phyloP scores from a whole-genome alignment of 2,329 filamentous ascomycete species.

The Stachybotrys elegans region DNA sequence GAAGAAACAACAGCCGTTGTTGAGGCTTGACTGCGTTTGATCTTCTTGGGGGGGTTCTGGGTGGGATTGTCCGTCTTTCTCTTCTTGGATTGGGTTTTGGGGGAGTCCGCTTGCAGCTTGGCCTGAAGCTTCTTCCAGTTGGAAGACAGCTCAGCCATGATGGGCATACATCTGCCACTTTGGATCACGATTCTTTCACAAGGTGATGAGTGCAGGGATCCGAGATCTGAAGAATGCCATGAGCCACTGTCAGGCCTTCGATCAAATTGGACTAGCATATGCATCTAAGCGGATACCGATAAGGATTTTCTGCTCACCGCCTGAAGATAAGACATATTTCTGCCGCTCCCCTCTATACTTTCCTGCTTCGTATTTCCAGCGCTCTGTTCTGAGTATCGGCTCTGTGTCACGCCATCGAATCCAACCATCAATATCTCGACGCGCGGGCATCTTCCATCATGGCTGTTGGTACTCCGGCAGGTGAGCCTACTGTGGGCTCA shows the following conservation, averaged over 20 bases:
- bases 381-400: too few species aligned
- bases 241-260: too few species aligned
- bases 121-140: slow-evolving; percentile 79
- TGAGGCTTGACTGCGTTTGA: slow-evolving; percentile 7
- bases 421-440: slow-evolving; percentile 14
- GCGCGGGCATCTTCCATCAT: slow-evolving; percentile 38
- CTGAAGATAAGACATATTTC: slow-evolving; percentile 20
- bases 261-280: too few species aligned
- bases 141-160: slow-evolving; percentile 48
- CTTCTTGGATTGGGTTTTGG: slow-evolving; percentile 22
- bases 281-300: background rate
- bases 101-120: slow-evolving; percentile 44
- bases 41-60: slow-evolving; percentile 4
- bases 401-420: too few species aligned
- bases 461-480: slow-evolving; percentile 43
- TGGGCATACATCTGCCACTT: too few species aligned
- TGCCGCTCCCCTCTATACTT: slow-evolving; percentile 21
- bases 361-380: too few species aligned
- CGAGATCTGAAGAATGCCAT: too few species aligned
- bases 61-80: slow-evolving; percentile 16
- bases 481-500: slow-evolving; percentile 51
- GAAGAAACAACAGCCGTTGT: slow-evolving; percentile 7
- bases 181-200: too few species aligned
- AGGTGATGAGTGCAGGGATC: too few species aligned
- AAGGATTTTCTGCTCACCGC: slow-evolving; percentile 15